Evolutionary conservation across 495 filamentous ascomycete genomes (phyloP).

Genomic region (Viridothelium virens): DNA sequence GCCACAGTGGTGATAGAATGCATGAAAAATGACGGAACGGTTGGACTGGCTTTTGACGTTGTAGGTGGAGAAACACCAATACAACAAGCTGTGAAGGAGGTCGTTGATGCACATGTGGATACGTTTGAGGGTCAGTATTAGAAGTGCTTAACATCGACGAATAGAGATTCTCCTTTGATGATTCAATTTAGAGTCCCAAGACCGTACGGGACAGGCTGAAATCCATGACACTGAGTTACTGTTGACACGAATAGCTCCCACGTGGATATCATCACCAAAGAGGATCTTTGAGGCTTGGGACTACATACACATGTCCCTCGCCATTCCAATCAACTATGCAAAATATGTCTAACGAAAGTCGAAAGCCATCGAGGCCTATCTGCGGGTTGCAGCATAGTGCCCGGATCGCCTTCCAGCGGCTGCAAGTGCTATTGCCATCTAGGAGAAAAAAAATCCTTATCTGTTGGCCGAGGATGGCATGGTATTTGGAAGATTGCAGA

Average conservation of each 20-base stretch:
- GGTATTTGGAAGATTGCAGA: neutral
- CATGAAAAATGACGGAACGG: slow-evolving; percentile 30
- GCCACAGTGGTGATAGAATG: slow-evolving; percentile 29
- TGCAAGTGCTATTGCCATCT: neutral
- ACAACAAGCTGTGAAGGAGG: slow-evolving; percentile 22
- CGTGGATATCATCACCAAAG: neutral
- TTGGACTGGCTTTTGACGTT: slow-evolving; percentile 33
- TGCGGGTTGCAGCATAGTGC: too few relatives aligned
- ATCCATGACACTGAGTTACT: too few relatives aligned
- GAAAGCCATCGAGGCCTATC: too few relatives aligned
- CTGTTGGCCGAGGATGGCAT: neutral
- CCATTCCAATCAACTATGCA: too few relatives aligned
- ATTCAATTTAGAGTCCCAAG: too few relatives aligned
- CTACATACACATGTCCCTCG: too few relatives aligned
- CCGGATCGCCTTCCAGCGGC: too few relatives aligned
- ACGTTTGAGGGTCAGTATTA: slow-evolving; percentile 26
- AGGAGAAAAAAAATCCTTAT: neutral
- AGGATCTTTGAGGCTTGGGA: too few relatives aligned
- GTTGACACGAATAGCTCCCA: neutral
- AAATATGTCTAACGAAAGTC: too few relatives aligned
- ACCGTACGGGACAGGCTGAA: too few relatives aligned
- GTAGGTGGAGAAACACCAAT: slow-evolving; percentile 30
- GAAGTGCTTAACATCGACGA: neutral
- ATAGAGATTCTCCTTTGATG: neutral
- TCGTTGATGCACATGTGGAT: slow-evolving; percentile 20